phyloP scores from a whole-genome alignment of 2,329 filamentous ascomycete species.

The Penicillium verrucosum region DNA sequence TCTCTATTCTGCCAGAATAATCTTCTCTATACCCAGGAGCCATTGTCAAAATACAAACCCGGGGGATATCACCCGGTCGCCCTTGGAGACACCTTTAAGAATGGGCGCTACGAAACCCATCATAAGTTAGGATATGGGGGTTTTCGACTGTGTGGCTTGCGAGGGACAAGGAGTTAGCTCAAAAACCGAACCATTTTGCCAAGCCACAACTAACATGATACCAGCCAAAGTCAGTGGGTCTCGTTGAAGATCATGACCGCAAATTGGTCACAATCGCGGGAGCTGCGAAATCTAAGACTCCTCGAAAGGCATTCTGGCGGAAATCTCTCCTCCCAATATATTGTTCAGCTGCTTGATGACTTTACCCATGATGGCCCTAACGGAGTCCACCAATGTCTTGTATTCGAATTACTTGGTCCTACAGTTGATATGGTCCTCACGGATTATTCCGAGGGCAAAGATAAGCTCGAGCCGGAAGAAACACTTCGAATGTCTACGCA shows the following conservation, averaged over 20 bases:
- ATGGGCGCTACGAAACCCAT: conserved; percentile 41
- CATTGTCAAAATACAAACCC: not conserved
- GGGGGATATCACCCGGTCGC: conserved; percentile 47
- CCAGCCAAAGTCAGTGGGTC: conserved; percentile 24
- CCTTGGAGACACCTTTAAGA: conserved; percentile 42
- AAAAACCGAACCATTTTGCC: too few species aligned
- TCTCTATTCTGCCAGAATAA: not conserved
- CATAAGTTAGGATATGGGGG: conserved; percentile 48
- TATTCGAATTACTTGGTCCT: conserved; percentile 33
- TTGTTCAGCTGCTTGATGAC: conserved; percentile 28
- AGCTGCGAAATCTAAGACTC: conserved; percentile 18
- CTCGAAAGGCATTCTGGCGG: conserved; percentile 6
- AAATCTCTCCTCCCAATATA: conserved; percentile 19
- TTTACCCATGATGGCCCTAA: conserved; percentile 35
- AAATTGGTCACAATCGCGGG: conserved; percentile 12
- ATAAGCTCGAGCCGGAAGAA: conserved; percentile 23
- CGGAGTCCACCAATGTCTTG: conserved; percentile 33
- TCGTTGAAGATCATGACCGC: conserved; percentile 35
- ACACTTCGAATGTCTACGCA: conserved; percentile 30
- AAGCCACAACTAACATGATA: conserved; percentile 2
- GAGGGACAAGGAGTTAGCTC: conserved; percentile 26
- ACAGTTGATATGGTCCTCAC: conserved; percentile 25
- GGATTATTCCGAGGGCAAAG: conserved; percentile 17
- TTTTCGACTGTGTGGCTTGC: conserved; percentile 48
- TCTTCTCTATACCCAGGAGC: not conserved